Evolutionary conservation across 2,329 filamentous ascomycete species (phyloP).

Genomic region (Akanthomyces muscarius): DNA sequence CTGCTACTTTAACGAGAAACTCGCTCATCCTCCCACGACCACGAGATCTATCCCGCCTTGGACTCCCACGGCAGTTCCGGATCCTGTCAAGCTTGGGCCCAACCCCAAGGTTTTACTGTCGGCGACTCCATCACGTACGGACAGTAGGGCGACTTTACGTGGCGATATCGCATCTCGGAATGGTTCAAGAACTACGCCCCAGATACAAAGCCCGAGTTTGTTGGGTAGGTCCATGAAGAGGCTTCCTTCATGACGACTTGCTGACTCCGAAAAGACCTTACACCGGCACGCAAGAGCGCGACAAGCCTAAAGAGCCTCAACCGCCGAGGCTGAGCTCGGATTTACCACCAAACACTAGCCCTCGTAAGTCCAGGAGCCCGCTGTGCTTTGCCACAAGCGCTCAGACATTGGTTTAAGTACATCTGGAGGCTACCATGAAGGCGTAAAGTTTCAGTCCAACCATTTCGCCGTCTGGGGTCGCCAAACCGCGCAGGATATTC

Average conservation of each 20-base stretch:
- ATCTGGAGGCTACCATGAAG: constrained; percentile 4
- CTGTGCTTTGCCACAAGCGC: too few relatives aligned
- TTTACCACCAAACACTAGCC: constrained; percentile 11
- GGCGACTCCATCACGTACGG: constrained; percentile 39
- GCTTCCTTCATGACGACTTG: not conserved
- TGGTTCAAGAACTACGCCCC: constrained; percentile 30
- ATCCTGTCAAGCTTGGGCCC: not conserved
- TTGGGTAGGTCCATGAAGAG: not conserved
- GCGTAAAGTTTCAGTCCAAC: not conserved
- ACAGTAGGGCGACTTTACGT: constrained; percentile 38
- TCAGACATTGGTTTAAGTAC: not conserved
- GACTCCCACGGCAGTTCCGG: constrained; percentile 1
- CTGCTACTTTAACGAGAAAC: constrained; percentile 4
- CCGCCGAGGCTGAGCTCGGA: constrained; percentile 20
- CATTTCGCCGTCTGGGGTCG: constrained; percentile 35
- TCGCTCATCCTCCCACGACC: not conserved
- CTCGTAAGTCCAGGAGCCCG: not conserved
- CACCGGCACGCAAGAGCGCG: constrained; percentile 28
- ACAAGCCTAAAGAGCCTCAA: constrained; percentile 6
- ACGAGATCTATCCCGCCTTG: not conserved
- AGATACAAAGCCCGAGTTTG: constrained; percentile 1
- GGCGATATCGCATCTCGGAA: constrained; percentile 39
- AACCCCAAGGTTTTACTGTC: constrained; percentile 29
- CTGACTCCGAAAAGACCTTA: constrained; percentile 33
- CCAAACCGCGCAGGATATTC: constrained; percentile 29